A percentile compares a stretch with the other conserved stretches of the same genome.
Conservation (phyloP, 768 basidiomycete genomes). For the Hygrophoropsis aurantiaca region DNA sequence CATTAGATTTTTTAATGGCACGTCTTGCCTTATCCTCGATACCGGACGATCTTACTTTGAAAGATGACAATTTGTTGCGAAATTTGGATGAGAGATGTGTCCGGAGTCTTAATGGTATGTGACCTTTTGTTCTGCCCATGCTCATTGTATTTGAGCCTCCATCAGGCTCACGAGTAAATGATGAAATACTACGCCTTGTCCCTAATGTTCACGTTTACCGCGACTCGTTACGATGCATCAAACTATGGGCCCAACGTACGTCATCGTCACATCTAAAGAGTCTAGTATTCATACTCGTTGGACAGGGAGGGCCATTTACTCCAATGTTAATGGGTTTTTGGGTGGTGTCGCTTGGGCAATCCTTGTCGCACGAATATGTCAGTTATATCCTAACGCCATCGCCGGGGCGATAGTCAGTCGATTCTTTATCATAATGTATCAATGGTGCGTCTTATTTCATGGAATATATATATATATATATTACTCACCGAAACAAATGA, state of each 20-base stretch:
- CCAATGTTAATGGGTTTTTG: constrained; percentile 95
- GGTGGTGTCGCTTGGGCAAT: constrained; percentile 99
- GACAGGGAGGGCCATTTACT: constrained; percentile 92
- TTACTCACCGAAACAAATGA: constrained; percentile 8
- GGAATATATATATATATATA: too few species aligned
- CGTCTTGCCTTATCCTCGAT: constrained; percentile 82
- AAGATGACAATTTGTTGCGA: constrained; percentile 87
- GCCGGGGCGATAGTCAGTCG: constrained; percentile 95
- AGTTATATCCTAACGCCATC: constrained; percentile 92
- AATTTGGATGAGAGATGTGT: constrained; percentile 95
- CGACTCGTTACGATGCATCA: constrained; percentile 92
- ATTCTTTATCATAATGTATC: constrained; percentile 98
- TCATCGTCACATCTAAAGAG: constrained; percentile 11
- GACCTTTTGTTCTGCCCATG: constrained; percentile 8
- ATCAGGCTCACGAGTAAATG: constrained; percentile 92
- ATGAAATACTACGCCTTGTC: constrained; percentile 92
- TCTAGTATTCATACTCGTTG: background rate
- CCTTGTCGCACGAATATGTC: constrained; percentile 98
- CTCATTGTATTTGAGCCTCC: too few species aligned
- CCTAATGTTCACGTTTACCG: constrained; percentile 94
- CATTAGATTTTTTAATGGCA: constrained; percentile 93
- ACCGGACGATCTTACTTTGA: constrained; percentile 87
- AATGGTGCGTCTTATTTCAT: constrained; percentile 71
- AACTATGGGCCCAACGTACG: constrained; percentile 95
- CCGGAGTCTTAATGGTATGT: constrained; percentile 84